Evolutionary conservation across 2,329 filamentous ascomycete species (phyloP).

Genomic region (Drechslerella dactyloides): DNA sequence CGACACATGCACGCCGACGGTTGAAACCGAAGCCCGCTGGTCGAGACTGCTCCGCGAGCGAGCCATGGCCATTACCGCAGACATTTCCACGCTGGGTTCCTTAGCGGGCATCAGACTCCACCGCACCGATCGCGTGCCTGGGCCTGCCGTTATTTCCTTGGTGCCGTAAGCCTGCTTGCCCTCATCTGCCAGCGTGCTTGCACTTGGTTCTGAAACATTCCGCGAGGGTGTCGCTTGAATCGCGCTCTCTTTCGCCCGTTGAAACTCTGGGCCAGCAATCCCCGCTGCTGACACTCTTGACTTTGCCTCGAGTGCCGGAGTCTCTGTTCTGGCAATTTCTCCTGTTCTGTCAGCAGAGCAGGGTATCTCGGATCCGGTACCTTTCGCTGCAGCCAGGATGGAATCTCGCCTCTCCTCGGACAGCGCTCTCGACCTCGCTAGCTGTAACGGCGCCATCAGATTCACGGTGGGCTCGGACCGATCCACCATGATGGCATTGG

Average conservation of each 20-base stretch:
- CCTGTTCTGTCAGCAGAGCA: background rate
- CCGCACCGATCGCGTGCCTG: background rate
- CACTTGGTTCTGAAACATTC: conserved; percentile 23
- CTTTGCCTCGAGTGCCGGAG: background rate
- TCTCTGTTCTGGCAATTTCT: background rate
- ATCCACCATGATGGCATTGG: conserved; percentile 44
- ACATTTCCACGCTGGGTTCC: background rate
- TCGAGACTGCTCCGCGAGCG: background rate
- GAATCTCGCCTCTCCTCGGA: conserved; percentile 2
- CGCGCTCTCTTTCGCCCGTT: background rate
- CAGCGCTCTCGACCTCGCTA: conserved; percentile 24
- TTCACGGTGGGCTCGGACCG: conserved; percentile 30
- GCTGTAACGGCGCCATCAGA: conserved; percentile 23
- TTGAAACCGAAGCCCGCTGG: background rate
- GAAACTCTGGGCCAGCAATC: background rate
- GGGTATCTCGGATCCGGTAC: background rate
- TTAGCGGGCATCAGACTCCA: conserved; percentile 3
- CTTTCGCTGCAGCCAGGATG: background rate
- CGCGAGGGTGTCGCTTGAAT: conserved; percentile 3
- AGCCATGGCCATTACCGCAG: background rate
- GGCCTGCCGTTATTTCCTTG: conserved; percentile 11
- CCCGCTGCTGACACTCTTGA: background rate
- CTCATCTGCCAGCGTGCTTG: conserved; percentile 2
- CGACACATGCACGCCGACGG: background rate
- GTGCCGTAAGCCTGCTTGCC: background rate